These are phyloP conservation scores for Rhizopogon vulgaris DNA, from an alignment of 768 basidiomycete species.

Conservation along the genomic window DNA sequence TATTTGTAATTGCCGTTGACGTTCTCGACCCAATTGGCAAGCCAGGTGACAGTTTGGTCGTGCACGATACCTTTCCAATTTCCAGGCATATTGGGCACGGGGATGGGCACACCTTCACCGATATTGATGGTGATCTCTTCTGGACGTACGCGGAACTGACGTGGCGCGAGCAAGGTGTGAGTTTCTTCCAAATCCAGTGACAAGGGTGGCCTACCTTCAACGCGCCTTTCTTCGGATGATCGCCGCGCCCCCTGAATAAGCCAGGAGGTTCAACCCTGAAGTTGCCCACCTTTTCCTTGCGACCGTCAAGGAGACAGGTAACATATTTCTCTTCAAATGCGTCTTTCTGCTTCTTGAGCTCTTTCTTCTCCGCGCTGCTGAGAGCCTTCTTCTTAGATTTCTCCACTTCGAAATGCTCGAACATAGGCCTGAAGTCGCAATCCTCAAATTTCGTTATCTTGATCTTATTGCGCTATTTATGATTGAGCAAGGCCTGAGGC, in stretches of 20 bases:
- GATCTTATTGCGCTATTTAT: conserved; percentile 55
- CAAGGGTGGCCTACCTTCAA: conserved; percentile 60
- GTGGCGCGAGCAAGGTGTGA: conserved; percentile 3
- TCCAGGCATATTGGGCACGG: conserved; percentile 88
- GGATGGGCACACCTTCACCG: conserved; percentile 65
- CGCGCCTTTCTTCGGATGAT: conserved; percentile 96
- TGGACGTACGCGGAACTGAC: conserved; percentile 78
- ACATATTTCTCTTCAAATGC: conserved; percentile 79
- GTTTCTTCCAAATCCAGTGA: not conserved
- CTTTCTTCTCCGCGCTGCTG: conserved; percentile 85
- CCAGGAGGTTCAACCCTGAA: conserved; percentile 98
- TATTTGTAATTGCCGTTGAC: conserved; percentile 95
- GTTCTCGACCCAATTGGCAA: conserved; percentile 99
- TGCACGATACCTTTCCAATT: conserved; percentile 85
- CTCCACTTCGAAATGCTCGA: conserved; percentile 85
- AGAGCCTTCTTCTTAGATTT: conserved; percentile 90
- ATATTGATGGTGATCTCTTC: conserved; percentile 98
- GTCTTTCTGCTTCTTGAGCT: conserved; percentile 79
- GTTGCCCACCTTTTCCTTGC: conserved; percentile 97
- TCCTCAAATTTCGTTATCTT: conserved; percentile 69
- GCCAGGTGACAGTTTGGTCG: conserved; percentile 97
- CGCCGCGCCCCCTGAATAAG: conserved; percentile 95
- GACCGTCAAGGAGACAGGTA: conserved; percentile 85
- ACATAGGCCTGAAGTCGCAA: conserved; percentile 96
- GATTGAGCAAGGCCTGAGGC: conserved; percentile 4